Evolutionary conservation across 2,329 filamentous ascomycete species (phyloP).

Genomic region (Penicillium thymicola): DNA sequence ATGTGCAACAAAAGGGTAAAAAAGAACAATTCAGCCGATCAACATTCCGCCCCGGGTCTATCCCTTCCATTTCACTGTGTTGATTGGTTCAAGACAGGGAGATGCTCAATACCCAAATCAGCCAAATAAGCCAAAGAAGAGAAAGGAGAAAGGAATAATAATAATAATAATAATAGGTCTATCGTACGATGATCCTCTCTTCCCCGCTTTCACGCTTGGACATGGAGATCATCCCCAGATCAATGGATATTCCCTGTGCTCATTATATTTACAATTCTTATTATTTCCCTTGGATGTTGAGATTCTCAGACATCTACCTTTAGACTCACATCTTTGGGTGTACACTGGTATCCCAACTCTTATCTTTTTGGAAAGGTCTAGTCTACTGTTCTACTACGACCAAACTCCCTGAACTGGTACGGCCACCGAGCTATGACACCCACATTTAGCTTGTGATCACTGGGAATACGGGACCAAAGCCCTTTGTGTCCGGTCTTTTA

Average conservation of each 20-base stretch:
- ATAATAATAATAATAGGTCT: not conserved
- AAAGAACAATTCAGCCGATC: constrained; percentile 18
- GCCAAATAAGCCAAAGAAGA: not conserved
- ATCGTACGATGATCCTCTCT: constrained; percentile 3
- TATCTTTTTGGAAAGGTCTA: not conserved
- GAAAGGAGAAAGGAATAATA: too few species aligned
- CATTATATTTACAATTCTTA: not conserved
- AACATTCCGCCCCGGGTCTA: constrained; percentile 17
- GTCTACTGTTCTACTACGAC: not conserved
- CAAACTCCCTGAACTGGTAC: not conserved
- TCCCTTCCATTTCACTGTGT: constrained; percentile 14
- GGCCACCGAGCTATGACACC: not conserved
- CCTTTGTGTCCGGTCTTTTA: not conserved
- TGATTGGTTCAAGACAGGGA: constrained; percentile 13
- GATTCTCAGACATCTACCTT: not conserved
- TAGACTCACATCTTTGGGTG: not conserved
- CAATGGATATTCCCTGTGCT: not conserved
- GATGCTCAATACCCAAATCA: not conserved
- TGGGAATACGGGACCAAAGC: not conserved
- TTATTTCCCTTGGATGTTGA: not conserved
- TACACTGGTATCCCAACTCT: not conserved
- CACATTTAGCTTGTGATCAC: not conserved
- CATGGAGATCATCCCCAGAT: constrained; percentile 17
- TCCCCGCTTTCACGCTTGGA: constrained; percentile 21
- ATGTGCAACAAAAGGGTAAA: not conserved